phyloP scores from a whole-genome alignment of 352 stramenopile species.

The Phytophthora fragariae region DNA sequence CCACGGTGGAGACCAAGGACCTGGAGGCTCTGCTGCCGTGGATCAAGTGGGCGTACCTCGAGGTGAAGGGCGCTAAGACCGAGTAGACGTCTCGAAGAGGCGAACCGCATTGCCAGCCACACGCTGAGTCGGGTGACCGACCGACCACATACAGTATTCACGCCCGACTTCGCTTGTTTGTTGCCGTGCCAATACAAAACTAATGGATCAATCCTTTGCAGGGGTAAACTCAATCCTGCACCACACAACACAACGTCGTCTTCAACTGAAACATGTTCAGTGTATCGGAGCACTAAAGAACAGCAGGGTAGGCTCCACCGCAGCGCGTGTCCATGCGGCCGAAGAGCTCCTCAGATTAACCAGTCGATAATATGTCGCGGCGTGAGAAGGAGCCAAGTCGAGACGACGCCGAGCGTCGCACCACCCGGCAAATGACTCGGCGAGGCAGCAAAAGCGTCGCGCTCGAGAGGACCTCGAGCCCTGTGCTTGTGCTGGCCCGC shows the following conservation, averaged over 20 bases:
- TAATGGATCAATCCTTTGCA: background rate
- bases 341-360: background rate
- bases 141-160: background rate
- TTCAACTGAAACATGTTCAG: background rate
- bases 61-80: slow-evolving; percentile 75
- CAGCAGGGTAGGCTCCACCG: background rate
- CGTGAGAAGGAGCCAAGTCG: slow-evolving; percentile 13
- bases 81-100: slow-evolving; percentile 23
- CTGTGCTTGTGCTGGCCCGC: slow-evolving; percentile 17
- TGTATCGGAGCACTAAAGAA: slow-evolving; percentile 7
- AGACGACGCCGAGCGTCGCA: background rate
- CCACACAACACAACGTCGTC: background rate
- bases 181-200: slow-evolving; percentile 22
- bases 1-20: slow-evolving; percentile 98
- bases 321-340: background rate
- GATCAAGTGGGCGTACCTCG: slow-evolving; percentile 98
- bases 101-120: slow-evolving; percentile 29
- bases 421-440: background rate
- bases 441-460: background rate
- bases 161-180: slow-evolving; percentile 25
- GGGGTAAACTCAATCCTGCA: slow-evolving; percentile 12
- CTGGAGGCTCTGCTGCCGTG: slow-evolving; percentile 98
- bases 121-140: slow-evolving; percentile 16
- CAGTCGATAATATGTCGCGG: slow-evolving; percentile 15
- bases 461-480: background rate